These are phyloP conservation scores for Scenedesmus sp. DNA, from an alignment of 163 green algal species.

Conservation along the genomic window DNA sequence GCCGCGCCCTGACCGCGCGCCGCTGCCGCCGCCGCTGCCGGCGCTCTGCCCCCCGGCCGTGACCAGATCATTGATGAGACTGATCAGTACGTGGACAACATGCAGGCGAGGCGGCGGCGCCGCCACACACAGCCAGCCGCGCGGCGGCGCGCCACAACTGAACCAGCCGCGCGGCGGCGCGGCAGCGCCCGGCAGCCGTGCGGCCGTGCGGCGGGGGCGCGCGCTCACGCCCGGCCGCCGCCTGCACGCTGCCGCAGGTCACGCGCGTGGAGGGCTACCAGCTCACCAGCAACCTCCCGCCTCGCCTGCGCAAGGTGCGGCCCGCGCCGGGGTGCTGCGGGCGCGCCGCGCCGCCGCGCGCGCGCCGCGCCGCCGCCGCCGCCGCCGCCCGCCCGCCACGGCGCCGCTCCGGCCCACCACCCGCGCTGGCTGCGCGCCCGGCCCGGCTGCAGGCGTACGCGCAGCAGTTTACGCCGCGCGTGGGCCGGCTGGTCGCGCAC, in stretches of 20 bases:
- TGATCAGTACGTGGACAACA: slow-evolving; percentile 82
- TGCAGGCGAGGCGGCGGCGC: slow-evolving; percentile 63
- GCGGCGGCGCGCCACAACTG: background rate
- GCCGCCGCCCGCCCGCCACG: no score
- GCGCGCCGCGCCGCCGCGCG: no score
- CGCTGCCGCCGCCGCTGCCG: background rate
- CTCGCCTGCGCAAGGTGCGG: slow-evolving; percentile 62
- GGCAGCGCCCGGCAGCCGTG: background rate
- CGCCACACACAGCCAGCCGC: slow-evolving; percentile 43
- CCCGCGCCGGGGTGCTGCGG: background rate
- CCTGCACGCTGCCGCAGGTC: background rate
- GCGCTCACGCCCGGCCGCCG: no score
- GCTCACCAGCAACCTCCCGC: slow-evolving; percentile 66
- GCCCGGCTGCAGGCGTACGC: background rate
- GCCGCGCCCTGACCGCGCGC: no score
- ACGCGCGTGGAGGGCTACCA: slow-evolving; percentile 62
- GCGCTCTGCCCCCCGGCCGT: no score
- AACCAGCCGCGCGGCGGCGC: background rate
- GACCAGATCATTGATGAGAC: slow-evolving; percentile 95
- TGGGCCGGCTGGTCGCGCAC: slow-evolving; percentile 52
- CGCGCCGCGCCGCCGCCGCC: no score
- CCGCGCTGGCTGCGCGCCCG: background rate
- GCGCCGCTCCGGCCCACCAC: background rate
- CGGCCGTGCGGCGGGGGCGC: background rate
- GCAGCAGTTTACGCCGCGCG: slow-evolving; percentile 56